Base-by-base conservation (phyloP, 768 basidiomycete species). In the Pholiota molesta region DNA sequence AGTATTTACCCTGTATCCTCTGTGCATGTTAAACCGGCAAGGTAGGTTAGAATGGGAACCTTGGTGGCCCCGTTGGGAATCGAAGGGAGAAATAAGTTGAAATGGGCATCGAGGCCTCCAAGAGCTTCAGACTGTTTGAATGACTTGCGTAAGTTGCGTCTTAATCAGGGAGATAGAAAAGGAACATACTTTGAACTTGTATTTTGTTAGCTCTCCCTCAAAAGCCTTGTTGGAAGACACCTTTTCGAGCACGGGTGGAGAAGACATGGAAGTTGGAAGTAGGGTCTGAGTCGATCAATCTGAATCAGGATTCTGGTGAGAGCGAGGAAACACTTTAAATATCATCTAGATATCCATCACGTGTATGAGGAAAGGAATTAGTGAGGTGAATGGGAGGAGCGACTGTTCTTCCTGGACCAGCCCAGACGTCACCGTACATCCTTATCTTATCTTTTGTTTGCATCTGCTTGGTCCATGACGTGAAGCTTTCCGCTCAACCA, bases 61-160 rank as follows among this genome's bases (percentile, higher is more conserved):
- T 88, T 84, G 42, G 73, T 71, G 9, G 74, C 73, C 35, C 11
- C 35, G 16, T 87, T 83, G 39, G 31, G 17, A 54, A 84, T 82
- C 11, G 79, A 77, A 2, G 97, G 97, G 6, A 98, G 69, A 77
- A 92, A 99, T 65, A 99, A 75, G 74, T 98, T 98, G 82, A 99
- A 94, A 51, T 86, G 80, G 6, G 96, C 83, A 61, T 82, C 72
- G 14, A 87, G 80, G 52, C 85, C 88, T 37, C 92, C 92, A 8
- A 91, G 85, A 3, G 81, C 86, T 37, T 78, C 77, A 45, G 91
- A 92, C 93, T 94, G 67, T n/a, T 17, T 55, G 7, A 29, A 31
- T 21, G 52, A 59, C 1, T 49, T 16, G 26, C 31, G 42, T 47
- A 35, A 52, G 40, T 62, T 31, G 49, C 42, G 54, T 55, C 57